Conservation (phyloP, 1,284 basidiomycete species). For the Pseudozyma thailandica region DNA sequence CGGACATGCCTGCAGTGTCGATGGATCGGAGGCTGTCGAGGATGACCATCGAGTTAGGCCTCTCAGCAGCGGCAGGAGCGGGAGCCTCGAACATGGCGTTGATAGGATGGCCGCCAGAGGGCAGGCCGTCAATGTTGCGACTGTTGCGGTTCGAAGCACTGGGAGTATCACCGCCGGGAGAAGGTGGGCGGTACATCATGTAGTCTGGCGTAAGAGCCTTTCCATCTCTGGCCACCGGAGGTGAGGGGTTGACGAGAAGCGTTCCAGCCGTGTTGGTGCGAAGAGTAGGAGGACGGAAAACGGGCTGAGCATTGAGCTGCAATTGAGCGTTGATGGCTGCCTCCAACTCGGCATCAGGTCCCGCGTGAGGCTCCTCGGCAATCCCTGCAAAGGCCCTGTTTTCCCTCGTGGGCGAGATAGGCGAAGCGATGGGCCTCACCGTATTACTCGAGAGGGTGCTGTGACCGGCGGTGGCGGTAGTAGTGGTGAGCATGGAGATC, state of each 20-base stretch:
- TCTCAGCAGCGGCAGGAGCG: slow-evolving; percentile 9
- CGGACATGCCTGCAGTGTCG: slow-evolving; percentile 41
- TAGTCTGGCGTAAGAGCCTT: slow-evolving; percentile 44
- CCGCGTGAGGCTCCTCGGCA: slow-evolving; percentile 37
- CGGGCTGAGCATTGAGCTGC: slow-evolving; percentile 22
- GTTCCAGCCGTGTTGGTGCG: slow-evolving; percentile 60
- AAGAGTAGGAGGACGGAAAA: slow-evolving; percentile 33
- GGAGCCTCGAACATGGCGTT: slow-evolving; percentile 53
- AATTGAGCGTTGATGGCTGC: slow-evolving; percentile 40
- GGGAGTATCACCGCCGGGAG: slow-evolving; percentile 17
- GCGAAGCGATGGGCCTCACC: slow-evolving; percentile 10
- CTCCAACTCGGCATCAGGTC: slow-evolving; percentile 23
- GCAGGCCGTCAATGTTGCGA: slow-evolving; percentile 59
- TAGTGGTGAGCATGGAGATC: slow-evolving; percentile 50
- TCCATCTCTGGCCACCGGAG: slow-evolving; percentile 25
- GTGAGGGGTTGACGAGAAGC: slow-evolving; percentile 51
- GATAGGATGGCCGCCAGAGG: slow-evolving; percentile 40
- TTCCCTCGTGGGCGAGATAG: slow-evolving; percentile 31
- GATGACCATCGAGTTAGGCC: slow-evolving; percentile 60
- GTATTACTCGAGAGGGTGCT: slow-evolving; percentile 43
- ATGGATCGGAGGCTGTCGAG: slow-evolving; percentile 42
- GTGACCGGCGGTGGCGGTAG: slow-evolving; percentile 54
- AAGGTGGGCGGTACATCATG: slow-evolving; percentile 47
- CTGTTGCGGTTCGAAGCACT: slow-evolving; percentile 39
- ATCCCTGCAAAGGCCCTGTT: slow-evolving; percentile 41